A percentile compares a stretch with the other conserved stretches of the same genome.
Conservation (phyloP, 345 rosid genomes). For the Hypericum androsaemum region DNA sequence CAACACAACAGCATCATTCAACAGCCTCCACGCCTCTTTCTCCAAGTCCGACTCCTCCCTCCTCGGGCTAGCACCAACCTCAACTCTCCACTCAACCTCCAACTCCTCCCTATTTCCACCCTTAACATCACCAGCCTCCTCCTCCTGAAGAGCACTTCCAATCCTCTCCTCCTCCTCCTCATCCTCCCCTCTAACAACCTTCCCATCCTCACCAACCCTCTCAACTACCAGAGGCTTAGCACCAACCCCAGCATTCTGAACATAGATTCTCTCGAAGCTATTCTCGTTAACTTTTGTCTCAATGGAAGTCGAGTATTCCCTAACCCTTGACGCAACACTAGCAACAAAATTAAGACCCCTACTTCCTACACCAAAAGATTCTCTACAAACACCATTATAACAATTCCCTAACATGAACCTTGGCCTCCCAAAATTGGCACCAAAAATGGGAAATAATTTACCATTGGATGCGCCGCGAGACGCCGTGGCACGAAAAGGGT, state of each 20-base stretch:
- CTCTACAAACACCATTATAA: slow-evolving; percentile 2
- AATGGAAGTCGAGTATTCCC: slow-evolving; percentile 45
- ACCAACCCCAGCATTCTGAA: slow-evolving; percentile 35
- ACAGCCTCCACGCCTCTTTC: slow-evolving; percentile 78
- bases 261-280: slow-evolving; percentile 53
- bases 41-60: slow-evolving; percentile 53
- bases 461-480: slow-evolving; percentile 14
- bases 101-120: slow-evolving; percentile 18
- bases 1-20: slow-evolving; percentile 58
- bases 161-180: slow-evolving; percentile 23
- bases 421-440: slow-evolving; percentile 20
- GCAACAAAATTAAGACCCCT: slow-evolving; percentile 20
- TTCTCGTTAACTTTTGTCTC: slow-evolving; percentile 53
- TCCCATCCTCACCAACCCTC: slow-evolving; percentile 51
- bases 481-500: slow-evolving; percentile 20
- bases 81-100: slow-evolving; percentile 20
- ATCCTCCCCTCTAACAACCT: slow-evolving; percentile 19
- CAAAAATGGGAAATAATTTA: slow-evolving; percentile 12
- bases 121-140: slow-evolving; percentile 6
- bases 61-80: slow-evolving; percentile 16
- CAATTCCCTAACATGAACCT: slow-evolving; percentile 14
- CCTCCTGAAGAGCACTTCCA: slow-evolving; percentile 16
- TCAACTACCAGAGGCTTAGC: slow-evolving; percentile 57
- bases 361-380: neutral
- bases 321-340: slow-evolving; percentile 21